Evolutionary conservation across 257 asterid genomes (phyloP).

Genomic region (Jacaranda mimosifolia): DNA sequence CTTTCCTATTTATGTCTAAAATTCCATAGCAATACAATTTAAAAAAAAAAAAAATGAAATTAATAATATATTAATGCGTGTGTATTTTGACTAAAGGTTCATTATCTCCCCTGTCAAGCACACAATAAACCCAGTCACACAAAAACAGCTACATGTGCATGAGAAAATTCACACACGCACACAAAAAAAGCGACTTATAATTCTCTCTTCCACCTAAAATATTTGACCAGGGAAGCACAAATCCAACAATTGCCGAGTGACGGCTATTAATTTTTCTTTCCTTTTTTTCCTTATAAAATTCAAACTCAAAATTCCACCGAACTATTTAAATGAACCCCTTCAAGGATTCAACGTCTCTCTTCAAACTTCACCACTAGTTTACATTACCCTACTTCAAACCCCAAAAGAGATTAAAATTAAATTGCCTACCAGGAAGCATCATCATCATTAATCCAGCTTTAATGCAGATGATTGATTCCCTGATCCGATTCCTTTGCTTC

Average conservation of each 20-base stretch:
- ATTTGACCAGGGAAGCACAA: conserved; percentile 38
- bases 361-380: conserved; percentile 39
- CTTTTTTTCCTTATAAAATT: not conserved
- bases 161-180: conserved; percentile 26
- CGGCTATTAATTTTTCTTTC: conserved; percentile 22
- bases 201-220: conserved; percentile 31
- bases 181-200: conserved; percentile 21
- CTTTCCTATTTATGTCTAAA: not conserved
- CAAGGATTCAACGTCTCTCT: conserved; percentile 29
- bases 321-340: conserved; percentile 31
- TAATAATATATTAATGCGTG: not conserved
- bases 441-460: conserved; percentile 6
- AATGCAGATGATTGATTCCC: conserved; percentile 3
- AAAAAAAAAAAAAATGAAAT: not conserved
- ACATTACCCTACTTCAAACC: not conserved
- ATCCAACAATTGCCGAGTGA: conserved; percentile 32
- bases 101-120: conserved; percentile 17
- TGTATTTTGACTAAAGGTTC: not conserved
- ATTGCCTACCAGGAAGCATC: conserved; percentile 5
- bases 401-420: not conserved
- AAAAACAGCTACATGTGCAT: conserved; percentile 37
- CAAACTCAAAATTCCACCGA: conserved; percentile 32
- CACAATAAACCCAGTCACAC: conserved; percentile 37
- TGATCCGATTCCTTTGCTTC: conserved; percentile 11
- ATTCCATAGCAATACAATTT: not conserved